Evolutionary conservation across 1,284 basidiomycete genomes (phyloP).

Genomic region (Vanrija pseudolonga): DNA sequence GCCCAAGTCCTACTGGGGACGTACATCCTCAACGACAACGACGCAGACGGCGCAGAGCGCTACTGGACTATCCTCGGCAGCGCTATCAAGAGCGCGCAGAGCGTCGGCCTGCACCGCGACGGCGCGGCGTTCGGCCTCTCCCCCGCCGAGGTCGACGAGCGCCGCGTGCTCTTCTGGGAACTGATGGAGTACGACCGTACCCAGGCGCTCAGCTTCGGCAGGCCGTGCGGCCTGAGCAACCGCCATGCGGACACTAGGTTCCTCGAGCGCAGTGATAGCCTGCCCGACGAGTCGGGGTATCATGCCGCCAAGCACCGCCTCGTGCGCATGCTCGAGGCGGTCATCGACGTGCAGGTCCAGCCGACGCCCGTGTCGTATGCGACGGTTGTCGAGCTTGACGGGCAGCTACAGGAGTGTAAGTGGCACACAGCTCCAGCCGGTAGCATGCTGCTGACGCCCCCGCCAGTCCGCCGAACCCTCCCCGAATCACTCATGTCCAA

Average conservation of each 20-base stretch:
- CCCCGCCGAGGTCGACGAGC: conserved; percentile 35
- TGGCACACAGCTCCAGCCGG: background rate
- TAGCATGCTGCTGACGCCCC: background rate
- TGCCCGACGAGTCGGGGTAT: conserved; percentile 1
- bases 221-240: conserved; percentile 35
- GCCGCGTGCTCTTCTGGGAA: conserved; percentile 46
- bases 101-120: conserved; percentile 46
- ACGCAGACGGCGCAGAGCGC: conserved; percentile 35
- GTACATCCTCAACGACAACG: conserved; percentile 42
- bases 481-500: conserved; percentile 35
- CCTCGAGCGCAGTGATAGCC: conserved; percentile 15
- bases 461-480: conserved; percentile 32
- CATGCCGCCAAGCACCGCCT: conserved; percentile 7
- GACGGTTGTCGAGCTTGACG: conserved; percentile 34
- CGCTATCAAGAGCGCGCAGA: conserved; percentile 37
- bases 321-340: conserved; percentile 5
- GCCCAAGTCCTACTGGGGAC: conserved; percentile 41
- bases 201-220: conserved; percentile 42
- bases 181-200: conserved; percentile 42
- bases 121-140: conserved; percentile 41
- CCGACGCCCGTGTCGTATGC: conserved; percentile 28
- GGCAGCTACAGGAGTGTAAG: conserved; percentile 39
- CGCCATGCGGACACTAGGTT: conserved; percentile 37
- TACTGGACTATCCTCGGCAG: conserved; percentile 46
- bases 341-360: conserved; percentile 4